phyloP scores from a whole-genome alignment of 306 rosid genomes.

The Lathyrus sativus region DNA sequence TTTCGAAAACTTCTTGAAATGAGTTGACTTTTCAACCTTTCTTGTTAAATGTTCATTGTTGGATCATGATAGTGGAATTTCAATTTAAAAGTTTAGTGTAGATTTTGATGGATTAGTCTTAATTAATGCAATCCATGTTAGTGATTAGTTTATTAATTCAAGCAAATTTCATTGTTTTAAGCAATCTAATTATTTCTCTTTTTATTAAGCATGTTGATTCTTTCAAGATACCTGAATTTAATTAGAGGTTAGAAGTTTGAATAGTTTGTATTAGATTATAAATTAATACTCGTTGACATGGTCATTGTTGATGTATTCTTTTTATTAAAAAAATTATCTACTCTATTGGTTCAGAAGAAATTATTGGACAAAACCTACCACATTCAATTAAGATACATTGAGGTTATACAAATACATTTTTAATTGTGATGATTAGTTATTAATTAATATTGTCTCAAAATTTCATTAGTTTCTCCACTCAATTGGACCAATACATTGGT shows the following conservation, averaged over 20 bases:
- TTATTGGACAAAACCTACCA: background rate
- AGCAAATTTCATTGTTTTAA: background rate
- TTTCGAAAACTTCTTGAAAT: conserved; percentile 1
- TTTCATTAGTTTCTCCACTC: background rate
- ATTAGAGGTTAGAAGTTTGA: conserved; percentile 3
- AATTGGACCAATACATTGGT: background rate
- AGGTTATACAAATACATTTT: background rate
- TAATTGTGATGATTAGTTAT: background rate
- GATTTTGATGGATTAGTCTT: conserved; percentile 19
- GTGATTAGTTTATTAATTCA: background rate
- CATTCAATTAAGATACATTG: background rate
- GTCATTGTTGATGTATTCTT: background rate
- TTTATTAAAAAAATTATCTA: background rate
- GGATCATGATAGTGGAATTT: no score
- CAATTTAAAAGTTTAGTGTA: conserved; percentile 1
- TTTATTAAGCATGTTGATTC: conserved; percentile 1
- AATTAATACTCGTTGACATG: background rate
- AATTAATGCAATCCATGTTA: conserved; percentile 6
- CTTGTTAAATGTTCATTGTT: conserved; percentile 27
- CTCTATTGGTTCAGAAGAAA: background rate
- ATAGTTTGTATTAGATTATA: background rate
- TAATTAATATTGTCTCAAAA: background rate
- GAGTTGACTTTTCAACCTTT: conserved; percentile 15
- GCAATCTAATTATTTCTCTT: background rate
- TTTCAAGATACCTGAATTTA: background rate